phyloP scores from a whole-genome alignment of 2,329 filamentous ascomycete species.

The Diaporthe humulicola region DNA sequence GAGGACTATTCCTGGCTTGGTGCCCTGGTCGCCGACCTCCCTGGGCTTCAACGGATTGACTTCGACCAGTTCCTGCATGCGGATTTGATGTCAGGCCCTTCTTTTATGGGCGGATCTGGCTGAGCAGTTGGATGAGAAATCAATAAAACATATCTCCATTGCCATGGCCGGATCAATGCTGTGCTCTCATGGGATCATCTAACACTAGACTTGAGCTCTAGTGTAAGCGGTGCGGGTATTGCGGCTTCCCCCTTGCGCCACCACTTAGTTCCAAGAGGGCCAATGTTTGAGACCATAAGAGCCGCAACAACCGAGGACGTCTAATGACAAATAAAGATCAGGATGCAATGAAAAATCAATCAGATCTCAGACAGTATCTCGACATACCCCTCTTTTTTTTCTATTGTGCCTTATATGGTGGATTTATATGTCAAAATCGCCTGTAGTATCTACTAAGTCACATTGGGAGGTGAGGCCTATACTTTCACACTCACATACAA shows the following conservation, averaged over 20 bases:
- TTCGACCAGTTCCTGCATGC: conserved; percentile 52
- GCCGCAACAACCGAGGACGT: conserved; percentile 17
- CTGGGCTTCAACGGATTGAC: conserved; percentile 57
- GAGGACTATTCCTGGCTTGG: conserved; percentile 58
- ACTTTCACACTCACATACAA: neutral
- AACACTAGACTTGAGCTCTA: neutral
- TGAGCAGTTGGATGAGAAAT: neutral
- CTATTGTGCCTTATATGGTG: neutral
- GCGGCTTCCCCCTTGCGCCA: conserved; percentile 11
- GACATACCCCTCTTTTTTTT: neutral
- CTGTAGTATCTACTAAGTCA: neutral
- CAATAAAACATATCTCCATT: neutral
- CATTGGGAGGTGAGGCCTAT: too few relatives aligned
- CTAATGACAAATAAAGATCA: neutral
- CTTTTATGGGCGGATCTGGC: conserved; percentile 16
- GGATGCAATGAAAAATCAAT: neutral
- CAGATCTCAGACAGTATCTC: neutral
- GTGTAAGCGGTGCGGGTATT: conserved; percentile 29
- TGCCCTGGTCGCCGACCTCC: conserved; percentile 58
- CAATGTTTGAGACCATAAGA: neutral
- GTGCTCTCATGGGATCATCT: neutral
- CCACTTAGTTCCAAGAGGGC: neutral
- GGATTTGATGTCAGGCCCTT: conserved; percentile 34
- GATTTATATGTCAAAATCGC: neutral
- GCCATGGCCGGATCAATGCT: neutral